Evolutionary conservation across 805 yeast genomes (phyloP), one percentile per base, ranked within the genome.

Genomic region (Pichia nakasei): DNA sequence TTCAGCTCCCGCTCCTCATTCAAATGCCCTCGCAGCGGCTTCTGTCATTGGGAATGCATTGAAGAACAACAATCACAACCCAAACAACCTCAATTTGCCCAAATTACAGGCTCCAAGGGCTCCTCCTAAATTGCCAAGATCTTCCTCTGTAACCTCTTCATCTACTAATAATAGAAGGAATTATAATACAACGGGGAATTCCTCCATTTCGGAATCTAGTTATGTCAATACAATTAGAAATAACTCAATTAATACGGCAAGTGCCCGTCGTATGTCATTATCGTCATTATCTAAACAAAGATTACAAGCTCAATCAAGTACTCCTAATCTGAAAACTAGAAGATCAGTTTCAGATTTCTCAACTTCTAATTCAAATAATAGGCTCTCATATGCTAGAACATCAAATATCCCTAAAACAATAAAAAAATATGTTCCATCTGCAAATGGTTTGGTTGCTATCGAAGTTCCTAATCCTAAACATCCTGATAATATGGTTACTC

Each of bases 341-440:
- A 48, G 52, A 20, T 48, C 53, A 2, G 41, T 49, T 19, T 49
- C 52, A 13, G 47, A 39, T n/a, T 38, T 52, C 18, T 9, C 48
- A 5, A 21, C 21, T 15, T 5, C 32, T 3, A 39, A 20, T 35
- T 18, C n/a, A 22, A 31, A 34, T 5, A 44, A 17, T 32, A 34
- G 34, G 21, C 19, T n/a, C 22, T 24, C 17, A 29, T 31, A 17
- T 32, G 19, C 20, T 40, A 5, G 31, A 34, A 44, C 5, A 9
- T 6, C 45, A 12, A 35, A 37, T 11, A 43, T 51, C 17, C 66
- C 68, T 13, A 73, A 66, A 43, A 80, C 74, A 64, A 73, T 82
- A 9, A 81, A 79, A 51, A 80, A 76, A 49, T 83, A 82, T 63
- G 70, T 83, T 38, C 91, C 93, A 2, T 80, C 87, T 2, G 79